Conservation (phyloP, 257 asterid genomes). For the Salvia splendens region DNA sequence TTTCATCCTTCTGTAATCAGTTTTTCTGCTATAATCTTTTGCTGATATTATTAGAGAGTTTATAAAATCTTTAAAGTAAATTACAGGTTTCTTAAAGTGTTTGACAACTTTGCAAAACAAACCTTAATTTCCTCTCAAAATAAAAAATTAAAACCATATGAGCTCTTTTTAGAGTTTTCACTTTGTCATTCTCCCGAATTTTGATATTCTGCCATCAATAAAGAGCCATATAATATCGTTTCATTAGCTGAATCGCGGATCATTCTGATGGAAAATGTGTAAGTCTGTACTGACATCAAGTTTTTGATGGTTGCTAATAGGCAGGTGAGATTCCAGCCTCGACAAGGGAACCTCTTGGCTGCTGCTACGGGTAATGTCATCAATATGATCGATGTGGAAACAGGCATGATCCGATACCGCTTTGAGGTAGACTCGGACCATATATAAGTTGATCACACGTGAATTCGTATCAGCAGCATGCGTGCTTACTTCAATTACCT, state of each 20-base stretch:
- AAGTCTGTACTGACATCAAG: neutral
- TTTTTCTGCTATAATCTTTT: neutral
- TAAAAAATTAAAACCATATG: neutral
- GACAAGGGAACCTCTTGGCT: conserved; percentile 42
- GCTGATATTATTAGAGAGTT: neutral
- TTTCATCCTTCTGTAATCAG: neutral
- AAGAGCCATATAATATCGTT: neutral
- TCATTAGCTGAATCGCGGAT: no score
- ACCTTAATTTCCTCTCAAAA: neutral
- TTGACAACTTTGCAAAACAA: neutral
- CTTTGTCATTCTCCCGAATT: neutral
- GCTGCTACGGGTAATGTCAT: conserved; percentile 43
- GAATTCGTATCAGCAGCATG: no score
- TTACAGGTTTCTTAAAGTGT: neutral
- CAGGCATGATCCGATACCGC: conserved; percentile 29
- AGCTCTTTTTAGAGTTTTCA: neutral
- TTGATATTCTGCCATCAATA: neutral
- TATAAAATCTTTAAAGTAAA: neutral
- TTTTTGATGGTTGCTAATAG: conserved; percentile 30
- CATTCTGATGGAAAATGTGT: neutral
- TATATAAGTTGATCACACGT: no score
- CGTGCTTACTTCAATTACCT: no score
- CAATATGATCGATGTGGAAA: conserved; percentile 47
- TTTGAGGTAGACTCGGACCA: conserved; percentile 38
- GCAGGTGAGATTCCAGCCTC: conserved; percentile 54